phyloP scores from a whole-genome alignment of 75 land plant species.

The Sequoia sempervirens region DNA sequence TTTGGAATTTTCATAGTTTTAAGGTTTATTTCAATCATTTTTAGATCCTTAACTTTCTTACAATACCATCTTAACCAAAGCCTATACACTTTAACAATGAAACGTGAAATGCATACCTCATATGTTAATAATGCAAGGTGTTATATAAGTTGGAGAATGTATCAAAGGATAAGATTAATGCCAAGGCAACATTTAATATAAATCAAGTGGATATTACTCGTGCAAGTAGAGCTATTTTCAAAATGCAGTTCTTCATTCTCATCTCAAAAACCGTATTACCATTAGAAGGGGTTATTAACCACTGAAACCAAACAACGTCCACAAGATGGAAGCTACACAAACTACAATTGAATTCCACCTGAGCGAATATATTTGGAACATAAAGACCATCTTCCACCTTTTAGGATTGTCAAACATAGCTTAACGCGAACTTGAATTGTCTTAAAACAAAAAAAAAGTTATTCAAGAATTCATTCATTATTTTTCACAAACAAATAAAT shows the following conservation, averaged over 20 bases:
- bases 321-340: neutral
- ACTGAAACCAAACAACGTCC: neutral
- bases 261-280: neutral
- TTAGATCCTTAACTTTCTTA: too few relatives aligned
- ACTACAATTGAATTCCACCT: neutral
- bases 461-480: neutral
- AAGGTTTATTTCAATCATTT: too few relatives aligned
- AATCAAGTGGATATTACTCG: too few relatives aligned
- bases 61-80: too few relatives aligned
- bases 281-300: neutral
- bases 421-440: neutral
- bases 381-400: neutral
- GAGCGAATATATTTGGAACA: neutral
- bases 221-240: neutral
- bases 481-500: neutral
- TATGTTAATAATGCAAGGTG: too few relatives aligned
- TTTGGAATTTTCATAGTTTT: too few relatives aligned
- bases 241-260: neutral
- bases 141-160: too few relatives aligned
- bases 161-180: too few relatives aligned
- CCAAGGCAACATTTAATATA: too few relatives aligned
- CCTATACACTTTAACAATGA: too few relatives aligned
- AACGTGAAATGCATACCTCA: too few relatives aligned
- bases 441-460: neutral
- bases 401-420: too few relatives aligned